These are phyloP conservation scores for Adansonia gregorii DNA, from an alignment of 441 rosid genomes.

Conservation along the genomic window DNA sequence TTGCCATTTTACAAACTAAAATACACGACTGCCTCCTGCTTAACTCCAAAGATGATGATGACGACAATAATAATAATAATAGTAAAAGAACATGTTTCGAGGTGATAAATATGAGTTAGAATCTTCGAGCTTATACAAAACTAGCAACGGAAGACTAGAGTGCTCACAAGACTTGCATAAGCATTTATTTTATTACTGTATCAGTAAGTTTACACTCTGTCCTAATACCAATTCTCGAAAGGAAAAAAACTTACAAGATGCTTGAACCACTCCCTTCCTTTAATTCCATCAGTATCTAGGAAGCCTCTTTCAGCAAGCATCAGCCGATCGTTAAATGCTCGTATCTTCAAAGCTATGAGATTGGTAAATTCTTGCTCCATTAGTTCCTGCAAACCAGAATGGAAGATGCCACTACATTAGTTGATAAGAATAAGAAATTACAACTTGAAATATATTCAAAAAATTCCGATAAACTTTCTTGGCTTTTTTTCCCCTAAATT, in stretches of 20 bases:
- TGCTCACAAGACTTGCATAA: background rate
- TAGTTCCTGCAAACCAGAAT: constrained; percentile 49
- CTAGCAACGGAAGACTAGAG: background rate
- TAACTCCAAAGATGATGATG: background rate
- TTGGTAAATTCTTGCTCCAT: constrained; percentile 37
- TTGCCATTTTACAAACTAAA: background rate
- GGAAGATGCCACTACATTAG: background rate
- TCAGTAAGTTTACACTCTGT: background rate
- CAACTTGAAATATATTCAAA: background rate
- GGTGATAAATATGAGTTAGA: background rate
- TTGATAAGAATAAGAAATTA: background rate
- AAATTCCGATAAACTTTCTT: background rate
- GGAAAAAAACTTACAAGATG: constrained; percentile 70
- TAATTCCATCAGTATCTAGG: constrained; percentile 75
- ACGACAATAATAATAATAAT: no score
- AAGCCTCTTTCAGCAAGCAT: constrained; percentile 95
- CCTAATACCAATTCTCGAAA: constrained; percentile 14
- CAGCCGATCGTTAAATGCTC: constrained; percentile 80
- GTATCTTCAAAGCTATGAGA: constrained; percentile 40
- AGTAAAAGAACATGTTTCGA: background rate
- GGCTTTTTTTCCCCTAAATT: background rate
- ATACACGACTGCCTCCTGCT: background rate
- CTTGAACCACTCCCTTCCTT: constrained; percentile 81
- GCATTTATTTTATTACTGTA: background rate
- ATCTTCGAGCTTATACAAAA: background rate